Evolutionary conservation across 192 early-diverging fungal genomes (phyloP), one percentile per base, ranked within the genome.

Genomic region (Coemansia sp.): DNA sequence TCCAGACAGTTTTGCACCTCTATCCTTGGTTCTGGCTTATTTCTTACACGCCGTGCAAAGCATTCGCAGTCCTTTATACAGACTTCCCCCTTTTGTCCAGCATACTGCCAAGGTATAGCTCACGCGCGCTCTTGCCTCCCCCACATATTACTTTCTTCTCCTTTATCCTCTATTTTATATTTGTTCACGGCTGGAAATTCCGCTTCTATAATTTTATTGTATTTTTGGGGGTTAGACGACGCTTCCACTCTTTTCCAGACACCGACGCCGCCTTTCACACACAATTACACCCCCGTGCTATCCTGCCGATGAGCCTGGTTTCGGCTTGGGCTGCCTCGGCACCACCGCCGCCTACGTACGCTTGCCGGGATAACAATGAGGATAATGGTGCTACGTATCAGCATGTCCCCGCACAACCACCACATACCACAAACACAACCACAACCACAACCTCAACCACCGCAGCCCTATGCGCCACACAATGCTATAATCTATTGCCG

Each of bases 221-320:
- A 23, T 49, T 30, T 4, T 34, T 38, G 33, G 23, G 41, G 24
- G 24, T 21, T 24, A 53, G 51, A 21, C 51, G 24, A 26, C 51
- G 51, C 51, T 64, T 36, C 30, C 33, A 10, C 43, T 20, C 18
- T 43, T 53, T 26, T 23, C 26, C 8, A 18, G 18, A 26, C 51
- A 26, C 51, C 23, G 51, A 26, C 51, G 51, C 24, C 51, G 51
- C 51, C 21, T 20, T 53, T 26, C 33, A 11, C 41, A 52, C 49
- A 62, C 67, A 57, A 51, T 15, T 26, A 43, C 46, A 44, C 60
- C 51, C 41, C 20, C 35, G 34, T 46, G 12, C 18, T 55, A 43
- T 46, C 51, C 30, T 52, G 61, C 60, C 57, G 34, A 69, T 69
- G 67, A 48, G 60, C 34, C 67, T 53, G 52, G 67, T 52, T 57